Conservation (phyloP, 345 rosid species). For the Eucalyptus cloeziana region DNA sequence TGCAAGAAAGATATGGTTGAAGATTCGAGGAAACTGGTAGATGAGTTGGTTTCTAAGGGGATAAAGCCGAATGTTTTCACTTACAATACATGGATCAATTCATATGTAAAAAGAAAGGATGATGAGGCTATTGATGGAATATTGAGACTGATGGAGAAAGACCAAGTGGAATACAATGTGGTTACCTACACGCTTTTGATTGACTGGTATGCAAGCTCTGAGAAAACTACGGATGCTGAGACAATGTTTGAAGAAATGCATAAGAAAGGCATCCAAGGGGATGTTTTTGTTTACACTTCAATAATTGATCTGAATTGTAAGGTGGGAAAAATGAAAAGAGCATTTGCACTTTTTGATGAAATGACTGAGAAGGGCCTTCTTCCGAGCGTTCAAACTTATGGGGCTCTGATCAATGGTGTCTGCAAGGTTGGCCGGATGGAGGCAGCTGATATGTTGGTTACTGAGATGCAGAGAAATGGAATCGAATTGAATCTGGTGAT, state of each 20-base stretch:
- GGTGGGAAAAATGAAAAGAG: slow-evolving; percentile 44
- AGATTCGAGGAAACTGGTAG: slow-evolving; percentile 35
- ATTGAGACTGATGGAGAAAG: slow-evolving; percentile 52
- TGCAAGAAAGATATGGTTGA: slow-evolving; percentile 52
- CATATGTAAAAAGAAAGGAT: slow-evolving; percentile 40
- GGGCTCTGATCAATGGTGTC: slow-evolving; percentile 64
- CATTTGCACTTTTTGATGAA: slow-evolving; percentile 70
- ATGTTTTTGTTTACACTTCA: slow-evolving; percentile 47
- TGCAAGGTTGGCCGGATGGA: slow-evolving; percentile 72
- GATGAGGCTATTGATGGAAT: slow-evolving; percentile 27
- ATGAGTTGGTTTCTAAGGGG: slow-evolving; percentile 32
- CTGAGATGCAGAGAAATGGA: slow-evolving; percentile 65
- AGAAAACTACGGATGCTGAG: slow-evolving; percentile 42
- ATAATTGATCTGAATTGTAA: slow-evolving; percentile 42
- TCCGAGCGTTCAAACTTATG: slow-evolving; percentile 54
- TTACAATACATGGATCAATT: slow-evolving; percentile 58
- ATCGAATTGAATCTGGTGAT: slow-evolving; percentile 39
- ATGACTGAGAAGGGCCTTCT: slow-evolving; percentile 40
- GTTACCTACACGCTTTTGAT: slow-evolving; percentile 58
- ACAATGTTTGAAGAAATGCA: slow-evolving; percentile 67
- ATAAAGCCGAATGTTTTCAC: slow-evolving; percentile 52
- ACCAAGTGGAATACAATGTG: slow-evolving; percentile 31
- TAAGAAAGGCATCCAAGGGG: slow-evolving; percentile 36
- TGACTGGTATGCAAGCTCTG: slow-evolving; percentile 15
- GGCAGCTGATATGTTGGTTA: slow-evolving; percentile 54